phyloP scores from a whole-genome alignment of 345 rosid genomes.

The Salix dunnii region DNA sequence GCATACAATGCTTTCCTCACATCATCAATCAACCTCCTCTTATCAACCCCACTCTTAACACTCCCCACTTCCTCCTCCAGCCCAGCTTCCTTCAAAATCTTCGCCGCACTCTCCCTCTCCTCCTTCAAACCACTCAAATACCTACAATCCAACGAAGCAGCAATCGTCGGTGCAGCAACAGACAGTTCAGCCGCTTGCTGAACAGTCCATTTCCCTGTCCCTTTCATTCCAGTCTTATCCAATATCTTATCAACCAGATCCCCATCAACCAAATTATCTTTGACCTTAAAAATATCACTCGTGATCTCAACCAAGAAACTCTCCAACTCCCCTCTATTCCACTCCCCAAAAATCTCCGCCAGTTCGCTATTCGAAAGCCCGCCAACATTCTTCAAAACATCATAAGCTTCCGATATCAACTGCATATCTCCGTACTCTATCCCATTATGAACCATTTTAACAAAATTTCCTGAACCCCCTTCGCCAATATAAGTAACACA shows the following conservation, averaged over 20 bases:
- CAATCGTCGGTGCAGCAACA: constrained; percentile 96
- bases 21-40: constrained; percentile 87
- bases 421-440: constrained; percentile 99
- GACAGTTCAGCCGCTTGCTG: constrained; percentile 97
- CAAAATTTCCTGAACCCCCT: constrained; percentile 97
- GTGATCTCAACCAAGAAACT: constrained; percentile 92
- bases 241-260: constrained; percentile 88
- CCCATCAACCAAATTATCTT: constrained; percentile 62
- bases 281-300: constrained; percentile 75
- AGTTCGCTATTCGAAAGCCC: constrained; percentile 67
- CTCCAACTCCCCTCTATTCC: constrained; percentile 86
- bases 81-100: constrained; percentile 68
- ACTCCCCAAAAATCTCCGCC: constrained; percentile 64
- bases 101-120: constrained; percentile 68
- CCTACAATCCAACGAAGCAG: constrained; percentile 87
- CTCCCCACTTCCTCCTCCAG: constrained; percentile 62
- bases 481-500: constrained; percentile 92
- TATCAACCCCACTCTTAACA: constrained; percentile 48
- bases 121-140: constrained; percentile 92
- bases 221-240: constrained; percentile 98
- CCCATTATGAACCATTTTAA: constrained; percentile 98
- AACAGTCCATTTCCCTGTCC: constrained; percentile 97
- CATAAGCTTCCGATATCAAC: constrained; percentile 87
- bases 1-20: constrained; percentile 93
- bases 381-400: constrained; percentile 85